These are phyloP conservation scores for Candida nanaspora DNA, from an alignment of 805 yeast species.

Conservation along the genomic window DNA sequence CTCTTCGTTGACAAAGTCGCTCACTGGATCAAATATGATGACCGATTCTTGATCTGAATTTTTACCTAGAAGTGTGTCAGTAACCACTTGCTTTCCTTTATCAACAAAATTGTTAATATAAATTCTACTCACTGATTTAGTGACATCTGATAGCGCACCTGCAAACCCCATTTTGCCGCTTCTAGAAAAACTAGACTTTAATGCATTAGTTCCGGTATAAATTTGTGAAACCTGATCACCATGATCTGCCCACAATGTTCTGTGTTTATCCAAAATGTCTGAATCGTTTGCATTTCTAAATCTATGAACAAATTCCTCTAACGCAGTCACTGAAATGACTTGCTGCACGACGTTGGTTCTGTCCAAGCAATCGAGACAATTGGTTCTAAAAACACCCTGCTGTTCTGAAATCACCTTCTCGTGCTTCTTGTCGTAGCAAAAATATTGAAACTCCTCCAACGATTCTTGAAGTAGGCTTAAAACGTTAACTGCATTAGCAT, in stretches of 20 bases:
- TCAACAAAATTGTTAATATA: conserved; percentile 95
- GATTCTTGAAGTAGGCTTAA: conserved; percentile 58
- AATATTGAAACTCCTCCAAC: conserved; percentile 76
- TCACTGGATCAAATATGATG: conserved; percentile 76
- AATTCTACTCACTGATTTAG: conserved; percentile 90
- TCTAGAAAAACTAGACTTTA: conserved; percentile 89
- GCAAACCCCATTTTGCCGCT: conserved; percentile 95
- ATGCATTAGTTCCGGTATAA: conserved; percentile 96
- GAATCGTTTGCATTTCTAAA: conserved; percentile 24
- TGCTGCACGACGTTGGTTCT: conserved; percentile 88
- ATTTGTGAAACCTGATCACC: conserved; percentile 96
- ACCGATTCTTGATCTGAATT: conserved; percentile 67
- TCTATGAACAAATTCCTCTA: conserved; percentile 45
- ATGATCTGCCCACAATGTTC: conserved; percentile 94
- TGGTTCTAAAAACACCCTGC: conserved; percentile 85
- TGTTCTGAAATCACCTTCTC: conserved; percentile 63
- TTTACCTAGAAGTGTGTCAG: conserved; percentile 80
- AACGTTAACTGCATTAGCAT: conserved; percentile 71
- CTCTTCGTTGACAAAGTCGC: conserved; percentile 71
- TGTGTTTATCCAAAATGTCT: conserved; percentile 67
- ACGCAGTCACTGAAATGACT: conserved; percentile 66
- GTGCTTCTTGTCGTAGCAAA: conserved; percentile 54
- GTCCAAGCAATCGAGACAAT: conserved; percentile 92
- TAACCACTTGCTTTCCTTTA: conserved; percentile 81
- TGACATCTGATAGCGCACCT: conserved; percentile 94